Evolutionary conservation across 2,329 filamentous ascomycete genomes (phyloP).

Genomic region (Cercospora beticola): DNA sequence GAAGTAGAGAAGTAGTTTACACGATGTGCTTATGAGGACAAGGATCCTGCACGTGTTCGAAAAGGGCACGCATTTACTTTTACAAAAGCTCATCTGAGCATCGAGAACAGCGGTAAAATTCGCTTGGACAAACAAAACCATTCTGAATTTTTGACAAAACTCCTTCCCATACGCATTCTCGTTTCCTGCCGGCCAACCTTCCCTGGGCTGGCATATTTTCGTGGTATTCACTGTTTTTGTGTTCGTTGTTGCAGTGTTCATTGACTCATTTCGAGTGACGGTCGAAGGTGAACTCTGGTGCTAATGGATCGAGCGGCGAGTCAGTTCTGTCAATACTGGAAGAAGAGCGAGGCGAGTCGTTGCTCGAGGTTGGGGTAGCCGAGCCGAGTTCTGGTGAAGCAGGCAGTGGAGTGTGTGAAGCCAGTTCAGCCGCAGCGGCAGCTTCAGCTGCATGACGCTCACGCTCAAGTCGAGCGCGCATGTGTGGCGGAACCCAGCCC

Average conservation of each 20-base stretch:
- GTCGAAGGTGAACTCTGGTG: not conserved
- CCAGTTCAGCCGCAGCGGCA: not conserved
- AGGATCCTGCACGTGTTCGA: not conserved
- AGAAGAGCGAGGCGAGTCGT: not conserved
- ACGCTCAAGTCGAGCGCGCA: conserved; percentile 3
- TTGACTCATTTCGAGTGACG: not conserved
- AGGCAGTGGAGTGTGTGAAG: not conserved
- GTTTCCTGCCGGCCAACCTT: not conserved
- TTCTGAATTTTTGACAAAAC: not conserved
- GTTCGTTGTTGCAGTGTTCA: too few species aligned
- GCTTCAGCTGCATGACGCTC: conserved; percentile 3
- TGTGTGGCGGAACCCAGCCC: conserved; percentile 13
- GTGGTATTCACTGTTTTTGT: not conserved
- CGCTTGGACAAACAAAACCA: not conserved
- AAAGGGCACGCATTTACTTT: not conserved
- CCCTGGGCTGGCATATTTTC: not conserved
- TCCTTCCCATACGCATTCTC: not conserved
- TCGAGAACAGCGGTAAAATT: not conserved
- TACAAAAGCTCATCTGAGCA: not conserved
- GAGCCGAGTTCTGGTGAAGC: not conserved
- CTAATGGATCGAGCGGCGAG: not conserved
- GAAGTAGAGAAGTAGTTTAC: conserved; percentile 8
- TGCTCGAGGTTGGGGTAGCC: not conserved
- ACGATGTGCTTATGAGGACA: not conserved
- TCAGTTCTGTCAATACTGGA: not conserved